phyloP scores from a whole-genome alignment of 768 basidiomycete species.

The Pisolithus marmoratus region DNA sequence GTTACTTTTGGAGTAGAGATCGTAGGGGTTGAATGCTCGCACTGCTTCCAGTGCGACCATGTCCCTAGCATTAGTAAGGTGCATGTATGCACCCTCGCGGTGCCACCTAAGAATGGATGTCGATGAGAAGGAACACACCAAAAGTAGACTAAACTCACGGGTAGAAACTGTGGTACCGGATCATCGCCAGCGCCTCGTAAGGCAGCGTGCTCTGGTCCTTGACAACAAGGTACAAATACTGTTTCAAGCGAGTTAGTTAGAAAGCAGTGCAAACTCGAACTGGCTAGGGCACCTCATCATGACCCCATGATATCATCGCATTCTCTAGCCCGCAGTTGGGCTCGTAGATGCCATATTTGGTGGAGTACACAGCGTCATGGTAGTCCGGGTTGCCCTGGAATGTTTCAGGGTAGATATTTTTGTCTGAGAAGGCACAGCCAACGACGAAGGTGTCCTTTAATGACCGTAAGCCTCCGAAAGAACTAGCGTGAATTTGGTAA shows the following conservation, averaged over 20 bases:
- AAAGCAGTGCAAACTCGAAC: neutral
- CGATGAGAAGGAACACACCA: neutral
- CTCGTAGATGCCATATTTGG: constrained; percentile 70
- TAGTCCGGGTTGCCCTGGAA: constrained; percentile 71
- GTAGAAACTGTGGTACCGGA: constrained; percentile 93
- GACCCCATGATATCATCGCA: constrained; percentile 87
- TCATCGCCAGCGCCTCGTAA: constrained; percentile 81
- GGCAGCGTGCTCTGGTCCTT: constrained; percentile 81
- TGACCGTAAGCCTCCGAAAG: constrained; percentile 2
- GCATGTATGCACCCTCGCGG: constrained; percentile 76
- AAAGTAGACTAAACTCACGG: constrained; percentile 41
- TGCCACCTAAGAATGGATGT: constrained; percentile 55
- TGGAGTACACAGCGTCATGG: constrained; percentile 58
- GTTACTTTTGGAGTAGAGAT: constrained; percentile 88
- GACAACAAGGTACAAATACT: constrained; percentile 82
- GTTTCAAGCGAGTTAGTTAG: neutral
- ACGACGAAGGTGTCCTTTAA: constrained; percentile 69
- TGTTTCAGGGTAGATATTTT: constrained; percentile 75
- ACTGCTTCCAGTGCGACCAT: constrained; percentile 62
- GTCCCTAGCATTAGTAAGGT: constrained; percentile 75
- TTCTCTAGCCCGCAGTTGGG: constrained; percentile 79
- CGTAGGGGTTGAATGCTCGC: constrained; percentile 88
- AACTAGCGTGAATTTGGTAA: neutral
- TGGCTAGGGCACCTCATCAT: constrained; percentile 68
- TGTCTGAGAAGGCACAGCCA: constrained; percentile 81